Evolutionary conservation across 2,329 filamentous ascomycete species (phyloP), one percentile per base, ranked within the genome.

Genomic region (Trichophyton benhamiae): DNA sequence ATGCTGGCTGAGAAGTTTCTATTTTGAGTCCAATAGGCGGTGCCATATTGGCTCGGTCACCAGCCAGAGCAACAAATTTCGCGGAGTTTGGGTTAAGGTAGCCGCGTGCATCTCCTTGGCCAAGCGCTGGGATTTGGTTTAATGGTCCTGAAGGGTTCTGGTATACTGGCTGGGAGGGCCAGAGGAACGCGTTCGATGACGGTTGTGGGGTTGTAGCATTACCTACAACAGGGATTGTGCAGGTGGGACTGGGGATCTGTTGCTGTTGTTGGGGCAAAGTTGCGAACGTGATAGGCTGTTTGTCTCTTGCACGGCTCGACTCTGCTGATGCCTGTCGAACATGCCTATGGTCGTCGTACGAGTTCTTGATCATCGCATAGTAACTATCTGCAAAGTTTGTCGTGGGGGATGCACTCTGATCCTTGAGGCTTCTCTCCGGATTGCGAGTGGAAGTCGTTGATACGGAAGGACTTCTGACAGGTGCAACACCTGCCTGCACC

Each of bases 401-500:
- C 0, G 60, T 44, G 20, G 63, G 22, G 33, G 62, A 58, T 17
- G 17, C 62, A 15, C 30, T 62, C 11, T 61, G 60, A 8, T 66
- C 65, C 33, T 60, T 60, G 9, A 46, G n/a, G 30, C 46, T 55
- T 41, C 27, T 20, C 30, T 48, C 57, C 3, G 8, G 22, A 17
- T 48, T 46, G 9, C 42, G 57, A 3, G 41, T 25, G 33, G 57
- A 59, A 15, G 57, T 25, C 13, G 42, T 42, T 7, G 62, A 49
- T 15, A 41, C 30, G 15, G 13, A 52, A 30, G 49, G 60, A n/a
- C 38, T 64, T 11, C 33, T 22, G 13, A 59, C 64, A 49, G 61
- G 60, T 3, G 61, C 64, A 58, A 70, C 55, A 15, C 75, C 75
- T 1, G 73, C 71, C 52, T 73, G 70, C 6, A 75, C 68, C 66